These are phyloP conservation scores for Phytophthora citrophthora DNA, from an alignment of 352 stramenopile genomes.

Conservation along the genomic window DNA sequence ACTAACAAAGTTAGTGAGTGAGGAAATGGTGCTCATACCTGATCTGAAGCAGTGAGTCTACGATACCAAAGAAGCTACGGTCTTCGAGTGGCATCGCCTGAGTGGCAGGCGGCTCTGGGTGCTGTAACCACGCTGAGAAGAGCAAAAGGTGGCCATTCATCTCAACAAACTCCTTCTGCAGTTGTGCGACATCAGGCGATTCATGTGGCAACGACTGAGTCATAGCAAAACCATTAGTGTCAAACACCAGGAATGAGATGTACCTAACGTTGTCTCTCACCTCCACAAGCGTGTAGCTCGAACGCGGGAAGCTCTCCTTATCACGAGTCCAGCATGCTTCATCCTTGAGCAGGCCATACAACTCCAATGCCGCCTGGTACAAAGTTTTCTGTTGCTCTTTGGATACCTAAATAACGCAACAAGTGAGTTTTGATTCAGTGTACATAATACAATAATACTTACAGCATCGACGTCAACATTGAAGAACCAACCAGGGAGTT, in stretches of 20 bases:
- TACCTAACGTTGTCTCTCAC: slow-evolving; percentile 23
- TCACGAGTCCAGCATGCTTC: slow-evolving; percentile 79
- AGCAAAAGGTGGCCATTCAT: slow-evolving; percentile 68
- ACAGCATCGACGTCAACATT: slow-evolving; percentile 60
- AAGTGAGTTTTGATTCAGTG: not conserved
- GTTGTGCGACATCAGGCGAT: slow-evolving; percentile 10
- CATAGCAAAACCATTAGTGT: not conserved
- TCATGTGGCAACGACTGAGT: slow-evolving; percentile 52
- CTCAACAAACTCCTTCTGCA: slow-evolving; percentile 50
- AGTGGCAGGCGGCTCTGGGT: slow-evolving; percentile 73
- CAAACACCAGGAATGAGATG: not conserved
- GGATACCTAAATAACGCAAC: slow-evolving; percentile 33
- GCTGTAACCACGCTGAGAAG: slow-evolving; percentile 77
- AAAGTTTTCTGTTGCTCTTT: slow-evolving; percentile 54
- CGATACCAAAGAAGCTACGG: slow-evolving; percentile 71
- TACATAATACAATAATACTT: not conserved
- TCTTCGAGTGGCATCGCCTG: slow-evolving; percentile 71
- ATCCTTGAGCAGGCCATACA: slow-evolving; percentile 74
- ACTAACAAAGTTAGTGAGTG: not conserved
- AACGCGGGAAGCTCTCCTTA: slow-evolving; percentile 82
- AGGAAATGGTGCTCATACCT: slow-evolving; percentile 34
- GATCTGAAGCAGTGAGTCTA: slow-evolving; percentile 83
- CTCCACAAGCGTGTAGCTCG: slow-evolving; percentile 76
- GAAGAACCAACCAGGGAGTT: slow-evolving; percentile 77
- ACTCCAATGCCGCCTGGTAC: slow-evolving; percentile 52